These are phyloP conservation scores for Phragmites australis DNA, from an alignment of 176 grass and related monocot genomes.

Conservation along the genomic window DNA sequence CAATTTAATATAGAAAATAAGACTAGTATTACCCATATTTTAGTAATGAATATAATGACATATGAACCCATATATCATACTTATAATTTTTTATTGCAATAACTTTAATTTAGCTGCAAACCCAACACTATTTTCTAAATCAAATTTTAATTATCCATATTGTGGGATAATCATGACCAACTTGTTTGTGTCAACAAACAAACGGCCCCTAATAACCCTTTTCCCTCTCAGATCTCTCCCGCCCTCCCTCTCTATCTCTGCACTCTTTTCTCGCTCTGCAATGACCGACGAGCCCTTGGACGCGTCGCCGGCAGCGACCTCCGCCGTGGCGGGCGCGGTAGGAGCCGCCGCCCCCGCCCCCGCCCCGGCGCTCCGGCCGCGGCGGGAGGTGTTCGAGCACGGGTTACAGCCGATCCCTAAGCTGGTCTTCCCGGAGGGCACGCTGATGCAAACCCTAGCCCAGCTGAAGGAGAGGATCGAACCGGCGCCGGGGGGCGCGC, in stretches of 20 bases:
- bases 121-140: no score
- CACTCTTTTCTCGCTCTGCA: not conserved
- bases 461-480: constrained; percentile 61
- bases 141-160: no score
- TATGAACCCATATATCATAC: no score
- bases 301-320: constrained; percentile 15
- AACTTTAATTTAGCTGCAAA: no score
- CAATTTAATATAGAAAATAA: no score
- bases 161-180: no score
- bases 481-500: constrained; percentile 7
- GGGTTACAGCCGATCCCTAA: constrained; percentile 89
- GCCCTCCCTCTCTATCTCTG: constrained; percentile 9
- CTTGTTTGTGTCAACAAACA: no score
- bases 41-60: no score
- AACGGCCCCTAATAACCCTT: no score
- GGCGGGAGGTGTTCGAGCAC: constrained; percentile 90
- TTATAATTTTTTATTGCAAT: no score
- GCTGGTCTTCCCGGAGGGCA: constrained; percentile 73
- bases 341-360: not conserved
- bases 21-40: no score
- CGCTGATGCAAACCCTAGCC: constrained; percentile 60
- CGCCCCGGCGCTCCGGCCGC: constrained; percentile 58
- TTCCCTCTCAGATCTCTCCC: no score
- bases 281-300: constrained; percentile 40
- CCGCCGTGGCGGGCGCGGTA: constrained; percentile 17